These are phyloP conservation scores for Diplodia corticola DNA, from an alignment of 2,329 filamentous ascomycete genomes.

Conservation along the genomic window DNA sequence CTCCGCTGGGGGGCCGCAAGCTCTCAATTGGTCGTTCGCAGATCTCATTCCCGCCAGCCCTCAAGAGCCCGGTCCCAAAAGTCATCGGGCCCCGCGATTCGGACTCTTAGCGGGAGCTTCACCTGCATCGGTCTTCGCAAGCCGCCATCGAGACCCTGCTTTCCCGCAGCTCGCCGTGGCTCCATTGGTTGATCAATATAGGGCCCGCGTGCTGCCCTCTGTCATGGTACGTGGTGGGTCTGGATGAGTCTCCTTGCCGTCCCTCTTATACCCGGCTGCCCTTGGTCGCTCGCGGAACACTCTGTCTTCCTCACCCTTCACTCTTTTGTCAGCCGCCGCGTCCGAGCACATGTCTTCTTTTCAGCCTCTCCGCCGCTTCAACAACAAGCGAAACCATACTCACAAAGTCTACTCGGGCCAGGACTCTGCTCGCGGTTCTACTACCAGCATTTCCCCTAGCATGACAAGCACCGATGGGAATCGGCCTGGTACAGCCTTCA, in stretches of 20 bases:
- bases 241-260: background rate
- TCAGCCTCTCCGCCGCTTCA: background rate
- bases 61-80: background rate
- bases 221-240: conserved; percentile 5
- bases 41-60: background rate
- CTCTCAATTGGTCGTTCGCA: background rate
- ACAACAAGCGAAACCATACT: background rate
- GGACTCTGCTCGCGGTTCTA: background rate
- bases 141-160: conserved; percentile 7
- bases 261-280: conserved; percentile 3
- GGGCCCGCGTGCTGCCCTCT: background rate
- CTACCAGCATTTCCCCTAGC: background rate
- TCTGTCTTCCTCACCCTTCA: background rate
- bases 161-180: background rate
- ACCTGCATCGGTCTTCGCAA: conserved; percentile 2
- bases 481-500: conserved; percentile 1
- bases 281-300: background rate
- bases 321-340: background rate
- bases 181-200: background rate
- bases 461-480: background rate
- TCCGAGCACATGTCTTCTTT: background rate
- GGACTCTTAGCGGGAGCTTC: background rate
- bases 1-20: background rate
- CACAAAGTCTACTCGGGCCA: conserved; percentile 2
- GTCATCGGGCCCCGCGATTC: conserved; percentile 11